A percentile compares a stretch with the other conserved stretches of the same genome.
Evolutionary conservation across 1,284 basidiomycete species (phyloP).

Genomic region (Rhizoctonia solani): DNA sequence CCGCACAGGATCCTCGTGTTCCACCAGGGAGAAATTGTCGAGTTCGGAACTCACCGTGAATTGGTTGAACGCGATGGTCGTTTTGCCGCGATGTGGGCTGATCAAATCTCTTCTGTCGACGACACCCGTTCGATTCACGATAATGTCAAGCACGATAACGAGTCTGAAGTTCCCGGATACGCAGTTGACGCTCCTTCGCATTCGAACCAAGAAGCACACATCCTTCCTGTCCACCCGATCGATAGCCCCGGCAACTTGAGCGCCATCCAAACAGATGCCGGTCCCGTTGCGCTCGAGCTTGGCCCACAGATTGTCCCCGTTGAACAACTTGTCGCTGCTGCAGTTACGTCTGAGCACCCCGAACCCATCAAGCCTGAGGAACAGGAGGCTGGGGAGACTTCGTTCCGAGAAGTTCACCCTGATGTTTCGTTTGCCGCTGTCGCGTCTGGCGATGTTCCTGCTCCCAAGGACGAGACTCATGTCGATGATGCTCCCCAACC

Average conservation of each 20-base stretch:
- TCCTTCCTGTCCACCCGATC: slow-evolving; percentile 11
- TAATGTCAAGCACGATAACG: slow-evolving; percentile 50
- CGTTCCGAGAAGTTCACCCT: not conserved
- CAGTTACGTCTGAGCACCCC: slow-evolving; percentile 1
- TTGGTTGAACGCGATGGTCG: slow-evolving; percentile 67
- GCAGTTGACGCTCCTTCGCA: slow-evolving; percentile 16
- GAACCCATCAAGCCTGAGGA: not conserved
- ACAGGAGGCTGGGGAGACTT: not conserved
- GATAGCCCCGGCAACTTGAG: slow-evolving; percentile 10
- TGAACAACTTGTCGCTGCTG: not conserved
- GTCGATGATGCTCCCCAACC: not conserved
- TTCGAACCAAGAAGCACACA: not conserved
- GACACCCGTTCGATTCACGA: slow-evolving; percentile 34
- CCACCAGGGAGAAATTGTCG: slow-evolving; percentile 78
- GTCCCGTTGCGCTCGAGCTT: not conserved
- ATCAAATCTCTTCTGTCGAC: slow-evolving; percentile 67
- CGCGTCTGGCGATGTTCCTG: not conserved
- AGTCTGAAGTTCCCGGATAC: slow-evolving; percentile 46
- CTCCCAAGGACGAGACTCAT: not conserved
- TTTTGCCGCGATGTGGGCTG: slow-evolving; percentile 82
- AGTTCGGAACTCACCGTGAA: slow-evolving; percentile 76
- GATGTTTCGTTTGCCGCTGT: slow-evolving; percentile 31
- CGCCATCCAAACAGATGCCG: not conserved
- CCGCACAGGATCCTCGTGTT: slow-evolving; percentile 72
- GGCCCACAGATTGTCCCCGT: not conserved